phyloP scores from a whole-genome alignment of 345 rosid species.

The Barbarea vulgaris region DNA sequence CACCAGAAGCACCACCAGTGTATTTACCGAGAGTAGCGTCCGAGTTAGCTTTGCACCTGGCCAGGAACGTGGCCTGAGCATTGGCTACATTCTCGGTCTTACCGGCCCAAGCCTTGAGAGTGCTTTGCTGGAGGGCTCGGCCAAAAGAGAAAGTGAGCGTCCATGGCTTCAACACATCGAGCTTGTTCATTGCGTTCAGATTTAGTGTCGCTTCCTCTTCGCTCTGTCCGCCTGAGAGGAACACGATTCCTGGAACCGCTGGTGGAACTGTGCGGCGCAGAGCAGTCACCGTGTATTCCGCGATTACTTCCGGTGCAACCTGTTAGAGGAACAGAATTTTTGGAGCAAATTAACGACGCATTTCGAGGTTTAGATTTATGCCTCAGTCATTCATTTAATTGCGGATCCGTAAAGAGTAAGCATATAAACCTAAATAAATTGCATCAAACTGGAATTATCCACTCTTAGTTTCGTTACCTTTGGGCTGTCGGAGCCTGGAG shows the following conservation, averaged over 20 bases:
- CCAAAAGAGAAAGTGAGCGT: conserved; percentile 93
- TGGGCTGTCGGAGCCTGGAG: conserved; percentile 87
- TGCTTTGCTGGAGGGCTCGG: conserved; percentile 91
- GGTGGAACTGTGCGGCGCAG: conserved; percentile 86
- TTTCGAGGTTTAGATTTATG: background rate
- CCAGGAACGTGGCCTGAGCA: conserved; percentile 75
- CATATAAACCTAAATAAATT: background rate
- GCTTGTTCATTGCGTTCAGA: conserved; percentile 88
- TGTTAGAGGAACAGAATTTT: conserved; percentile 11
- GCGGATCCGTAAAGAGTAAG: background rate
- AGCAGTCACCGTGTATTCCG: conserved; percentile 70
- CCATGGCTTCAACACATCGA: conserved; percentile 83
- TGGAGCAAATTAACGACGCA: background rate
- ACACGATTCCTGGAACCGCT: conserved; percentile 87
- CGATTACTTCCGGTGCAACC: conserved; percentile 73
- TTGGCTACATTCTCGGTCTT: conserved; percentile 74
- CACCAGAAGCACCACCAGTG: conserved; percentile 46
- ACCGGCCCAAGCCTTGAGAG: conserved; percentile 89
- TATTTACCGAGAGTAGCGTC: conserved; percentile 86
- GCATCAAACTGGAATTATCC: background rate
- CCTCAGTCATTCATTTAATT: background rate
- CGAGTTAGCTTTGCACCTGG: conserved; percentile 82
- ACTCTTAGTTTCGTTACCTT: conserved; percentile 53
- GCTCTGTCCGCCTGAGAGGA: conserved; percentile 88
- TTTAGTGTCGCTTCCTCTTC: conserved; percentile 86